These are phyloP conservation scores for Euptelea pleiosperma DNA, from an alignment of 164 flowering plant genomes.

Conservation along the genomic window DNA sequence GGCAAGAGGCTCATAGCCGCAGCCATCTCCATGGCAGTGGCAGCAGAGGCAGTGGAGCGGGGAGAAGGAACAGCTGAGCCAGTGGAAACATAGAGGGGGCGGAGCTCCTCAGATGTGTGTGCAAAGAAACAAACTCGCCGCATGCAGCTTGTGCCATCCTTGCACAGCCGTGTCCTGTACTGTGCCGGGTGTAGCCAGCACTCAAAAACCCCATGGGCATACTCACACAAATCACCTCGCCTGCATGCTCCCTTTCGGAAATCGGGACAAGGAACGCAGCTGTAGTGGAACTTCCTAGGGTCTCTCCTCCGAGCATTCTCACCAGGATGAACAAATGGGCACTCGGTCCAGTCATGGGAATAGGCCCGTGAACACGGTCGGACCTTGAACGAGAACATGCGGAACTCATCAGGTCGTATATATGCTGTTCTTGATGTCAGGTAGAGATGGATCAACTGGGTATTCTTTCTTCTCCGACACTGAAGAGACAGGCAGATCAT, in stretches of 20 bases:
- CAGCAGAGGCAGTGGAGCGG: slow-evolving; percentile 45
- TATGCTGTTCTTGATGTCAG: slow-evolving; percentile 89
- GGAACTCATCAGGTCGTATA: slow-evolving; percentile 86
- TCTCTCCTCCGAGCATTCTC: slow-evolving; percentile 97
- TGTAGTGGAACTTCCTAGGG: slow-evolving; percentile 89
- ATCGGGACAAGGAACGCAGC: slow-evolving; percentile 98
- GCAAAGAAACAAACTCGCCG: slow-evolving; percentile 95
- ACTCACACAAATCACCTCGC: slow-evolving; percentile 85
- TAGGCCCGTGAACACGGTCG: slow-evolving; percentile 93
- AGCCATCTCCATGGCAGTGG: slow-evolving; percentile 75
- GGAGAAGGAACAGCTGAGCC: slow-evolving; percentile 94
- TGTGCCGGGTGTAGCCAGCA: slow-evolving; percentile 99
- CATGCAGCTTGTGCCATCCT: slow-evolving; percentile 71
- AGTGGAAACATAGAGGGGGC: slow-evolving; percentile 84
- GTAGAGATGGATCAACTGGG: slow-evolving; percentile 80
- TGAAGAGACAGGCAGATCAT: slow-evolving; percentile 26
- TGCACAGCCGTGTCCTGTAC: slow-evolving; percentile 87
- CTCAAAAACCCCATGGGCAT: slow-evolving; percentile 97
- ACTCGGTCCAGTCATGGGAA: slow-evolving; percentile 98
- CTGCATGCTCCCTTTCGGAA: slow-evolving; percentile 93
- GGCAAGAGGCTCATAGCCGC: slow-evolving; percentile 74
- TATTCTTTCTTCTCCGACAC: slow-evolving; percentile 75
- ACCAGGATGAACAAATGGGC: slow-evolving; percentile 97
- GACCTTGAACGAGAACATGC: slow-evolving; percentile 95
- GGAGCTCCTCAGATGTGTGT: slow-evolving; percentile 74